Base-by-base conservation (phyloP, 805 yeast species). In the Spathaspora sp. region DNA sequence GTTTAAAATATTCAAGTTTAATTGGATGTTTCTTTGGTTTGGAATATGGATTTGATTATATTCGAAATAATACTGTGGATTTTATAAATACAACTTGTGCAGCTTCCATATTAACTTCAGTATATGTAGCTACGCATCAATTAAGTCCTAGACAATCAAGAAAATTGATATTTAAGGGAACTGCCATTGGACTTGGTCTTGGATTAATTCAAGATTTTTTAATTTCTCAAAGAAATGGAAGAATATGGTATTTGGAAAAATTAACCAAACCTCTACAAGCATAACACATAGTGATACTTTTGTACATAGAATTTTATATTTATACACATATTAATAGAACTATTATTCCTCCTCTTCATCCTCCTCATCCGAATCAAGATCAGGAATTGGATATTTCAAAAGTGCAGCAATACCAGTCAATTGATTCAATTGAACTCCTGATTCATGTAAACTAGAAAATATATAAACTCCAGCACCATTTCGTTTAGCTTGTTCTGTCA, bases 371-470 rank as follows among this genome's bases (percentile, higher is more conserved):
- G 81, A 87, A 44, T 87, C 80, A 52, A 84, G 78, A 47, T 89
- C 96, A 0, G 87, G 89, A 4, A 91, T 70, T 0, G 97, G 96
- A 63, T 87, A 94, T 55, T 83, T 85, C 56, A 92, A 73, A 39
- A 93, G 79, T 50, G 89, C 94, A 0, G 97, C 99, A 28, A 91
- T 81, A 50, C 98, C 99, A 0, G 97, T 89, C 56, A 94, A 76
- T 57, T 86, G 89, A 64, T 91, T 89, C 52, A 93, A 71, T 67
- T 93, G 97, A 59, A 85, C 87, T 14, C 99, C 99, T 3, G 92
- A 80, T 53, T 86, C 93, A 63, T 93, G 98, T 60, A 91, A 69
- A 55, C 94, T 85, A 38, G 96, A 87, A 59, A 92, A 87, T 1
- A 92, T 77, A 6, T 81, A 75, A 2, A 87, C 94, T 49, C 87